Base-by-base conservation (phyloP, 1,284 basidiomycete species). In the Fomitiporia mediterranea region DNA sequence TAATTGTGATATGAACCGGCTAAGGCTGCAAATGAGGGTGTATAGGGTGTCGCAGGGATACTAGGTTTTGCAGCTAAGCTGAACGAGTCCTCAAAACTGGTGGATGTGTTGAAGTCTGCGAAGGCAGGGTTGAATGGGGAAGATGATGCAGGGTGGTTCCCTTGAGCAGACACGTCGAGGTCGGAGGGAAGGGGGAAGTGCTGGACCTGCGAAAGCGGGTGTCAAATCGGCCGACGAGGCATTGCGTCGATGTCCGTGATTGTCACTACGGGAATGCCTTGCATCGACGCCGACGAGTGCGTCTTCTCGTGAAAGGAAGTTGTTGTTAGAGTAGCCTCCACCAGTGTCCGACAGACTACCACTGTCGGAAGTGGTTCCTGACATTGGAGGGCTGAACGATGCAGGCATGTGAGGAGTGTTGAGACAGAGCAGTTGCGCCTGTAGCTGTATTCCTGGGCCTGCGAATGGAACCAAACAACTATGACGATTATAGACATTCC, bases 231-330 rank as follows among this genome's bases (percentile, higher is more conserved):
- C 54, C 3, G 58, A 59, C n/a, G 55, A 44, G 4, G 57, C 57
- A 28, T 59, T 59, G 40, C 57, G 53, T 49, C 66, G 66, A 57
- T 82, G 81, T 32, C 74, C 67, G 56, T 86, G 84, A 5, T 81
- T 83, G 56, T 86, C 84, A 5, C 81, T 83, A 63, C 79, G 80
- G 53, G 71, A 67, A 17, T 80, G 74, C 38, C 80, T 77, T 19
- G 81, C 58, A 27, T 63, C 60, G 38, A 63, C 51, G 15, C 65
- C 66, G 15, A 61, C 54, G 34, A 30, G 3, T 5, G 43, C 51
- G 19, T 34, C 42, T 51, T 79, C 80, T 4, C 82, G 75, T 0
- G 74, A 71, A 17, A 83, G 74, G 67, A 73, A 83, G 52, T 70
- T 66, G 48, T 68, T 70, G 59, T 62, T 68, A 61, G 63, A 4